Conservation (phyloP, 306 rosid species). For the Pterocarpus macrocarpus region DNA sequence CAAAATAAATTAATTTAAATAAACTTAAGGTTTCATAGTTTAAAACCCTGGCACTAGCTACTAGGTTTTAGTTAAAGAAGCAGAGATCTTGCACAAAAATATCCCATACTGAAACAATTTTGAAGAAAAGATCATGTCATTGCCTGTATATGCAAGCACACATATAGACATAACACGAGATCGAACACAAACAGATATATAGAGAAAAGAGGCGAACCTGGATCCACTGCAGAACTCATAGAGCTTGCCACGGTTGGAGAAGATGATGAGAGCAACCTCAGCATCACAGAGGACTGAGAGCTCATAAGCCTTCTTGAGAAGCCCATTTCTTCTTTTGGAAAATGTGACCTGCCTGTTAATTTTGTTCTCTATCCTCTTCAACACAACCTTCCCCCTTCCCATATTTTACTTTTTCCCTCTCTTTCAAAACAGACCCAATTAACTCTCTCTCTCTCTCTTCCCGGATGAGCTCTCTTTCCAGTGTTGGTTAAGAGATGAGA, state of each 20-base stretch:
- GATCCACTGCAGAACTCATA: not conserved
- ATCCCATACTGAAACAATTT: too few species aligned
- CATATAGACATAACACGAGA: too few species aligned
- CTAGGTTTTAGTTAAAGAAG: not conserved
- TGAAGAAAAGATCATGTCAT: too few species aligned
- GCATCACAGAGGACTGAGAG: not conserved
- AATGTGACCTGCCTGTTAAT: not conserved
- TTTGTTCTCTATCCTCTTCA: not conserved
- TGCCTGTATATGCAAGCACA: too few species aligned
- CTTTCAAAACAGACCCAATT: too few species aligned
- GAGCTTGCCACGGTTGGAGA: not conserved
- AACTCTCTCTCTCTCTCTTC: slow-evolving; percentile 22
- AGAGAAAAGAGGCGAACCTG: too few species aligned
- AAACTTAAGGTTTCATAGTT: too few species aligned
- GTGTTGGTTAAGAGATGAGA: slow-evolving; percentile 56
- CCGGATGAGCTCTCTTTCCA: slow-evolving; percentile 38
- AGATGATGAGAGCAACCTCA: not conserved
- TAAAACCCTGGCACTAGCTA: not conserved
- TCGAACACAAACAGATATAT: too few species aligned
- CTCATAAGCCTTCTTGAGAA: not conserved
- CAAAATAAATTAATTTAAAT: too few species aligned
- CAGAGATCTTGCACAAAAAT: slow-evolving; percentile 45
- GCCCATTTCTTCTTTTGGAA: not conserved
- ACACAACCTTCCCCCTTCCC: slow-evolving; percentile 77
- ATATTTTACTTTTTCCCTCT: slow-evolving; percentile 16